phyloP scores from a whole-genome alignment of 2,329 filamentous ascomycete species.

The Aspergillus uvarum region DNA sequence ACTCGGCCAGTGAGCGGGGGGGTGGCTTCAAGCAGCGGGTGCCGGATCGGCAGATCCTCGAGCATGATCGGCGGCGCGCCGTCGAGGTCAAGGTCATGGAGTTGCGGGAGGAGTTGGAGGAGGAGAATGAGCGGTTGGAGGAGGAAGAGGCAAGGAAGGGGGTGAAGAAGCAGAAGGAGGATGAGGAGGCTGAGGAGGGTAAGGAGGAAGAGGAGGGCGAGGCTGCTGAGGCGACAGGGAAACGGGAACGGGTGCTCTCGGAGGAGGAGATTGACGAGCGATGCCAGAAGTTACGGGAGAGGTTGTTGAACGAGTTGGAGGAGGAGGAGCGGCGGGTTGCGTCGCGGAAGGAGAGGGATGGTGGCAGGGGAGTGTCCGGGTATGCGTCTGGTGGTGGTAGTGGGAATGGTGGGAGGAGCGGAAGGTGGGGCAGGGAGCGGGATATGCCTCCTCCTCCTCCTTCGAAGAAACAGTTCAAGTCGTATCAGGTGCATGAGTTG shows the following conservation, averaged over 20 bases:
- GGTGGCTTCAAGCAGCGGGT: conserved; percentile 72
- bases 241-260: conserved; percentile 45
- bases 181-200: conserved; percentile 29
- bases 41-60: conserved; percentile 87
- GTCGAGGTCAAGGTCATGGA: conserved; percentile 94
- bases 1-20: conserved; percentile 30
- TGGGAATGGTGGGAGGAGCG: conserved; percentile 15
- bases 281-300: conserved; percentile 65
- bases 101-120: conserved; percentile 84
- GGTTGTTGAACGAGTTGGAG: conserved; percentile 59
- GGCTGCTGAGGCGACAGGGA: conserved; percentile 74
- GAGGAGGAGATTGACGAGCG: conserved; percentile 88
- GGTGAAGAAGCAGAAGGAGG: conserved; percentile 8
- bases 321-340: conserved; percentile 39
- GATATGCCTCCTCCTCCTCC: conserved; percentile 17
- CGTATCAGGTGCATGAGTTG: conserved; percentile 93
- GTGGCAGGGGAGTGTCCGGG: conserved; percentile 16
- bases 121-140: conserved; percentile 62
- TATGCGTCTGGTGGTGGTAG: conserved; percentile 2
- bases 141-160: conserved; percentile 85
- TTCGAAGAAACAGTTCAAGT: conserved; percentile 64
- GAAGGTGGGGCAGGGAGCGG: conserved; percentile 27
- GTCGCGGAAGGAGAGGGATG: conserved; percentile 9
- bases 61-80: conserved; percentile 87
- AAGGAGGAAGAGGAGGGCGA: conserved; percentile 70